Conservation (phyloP, 2,329 filamentous ascomycete species). For the Neophaeococcomyces aloes region DNA sequence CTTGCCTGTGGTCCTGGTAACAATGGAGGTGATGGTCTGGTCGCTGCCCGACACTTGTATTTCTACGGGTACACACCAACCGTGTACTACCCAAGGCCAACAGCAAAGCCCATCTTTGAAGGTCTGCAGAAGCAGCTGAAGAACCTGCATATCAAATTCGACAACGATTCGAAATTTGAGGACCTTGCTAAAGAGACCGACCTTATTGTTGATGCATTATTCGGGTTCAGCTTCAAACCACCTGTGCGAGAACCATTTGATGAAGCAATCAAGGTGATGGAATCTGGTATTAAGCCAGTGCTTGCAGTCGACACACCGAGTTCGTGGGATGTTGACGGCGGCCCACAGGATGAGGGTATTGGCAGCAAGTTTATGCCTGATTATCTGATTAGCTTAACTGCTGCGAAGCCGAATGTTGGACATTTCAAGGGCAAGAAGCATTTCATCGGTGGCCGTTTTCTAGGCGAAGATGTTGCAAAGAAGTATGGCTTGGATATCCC, state of each 20-base stretch:
- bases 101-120: constrained; percentile 81
- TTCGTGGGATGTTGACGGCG: constrained; percentile 84
- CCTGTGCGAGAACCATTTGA: constrained; percentile 89
- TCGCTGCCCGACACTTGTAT: constrained; percentile 80
- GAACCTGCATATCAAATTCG: constrained; percentile 70
- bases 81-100: constrained; percentile 86
- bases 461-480: constrained; percentile 63
- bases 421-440: constrained; percentile 70
- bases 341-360: constrained; percentile 65
- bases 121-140: constrained; percentile 75
- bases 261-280: constrained; percentile 64
- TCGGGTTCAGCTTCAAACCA: constrained; percentile 88
- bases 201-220: constrained; percentile 85
- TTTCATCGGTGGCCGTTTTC: constrained; percentile 85
- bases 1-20: constrained; percentile 82
- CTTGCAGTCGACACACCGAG: constrained; percentile 87
- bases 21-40: constrained; percentile 76
- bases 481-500: constrained; percentile 83
- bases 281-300: constrained; percentile 60
- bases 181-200: constrained; percentile 51
- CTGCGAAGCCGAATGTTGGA: constrained; percentile 80
- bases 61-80: constrained; percentile 86
- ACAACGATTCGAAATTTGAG: constrained; percentile 56
- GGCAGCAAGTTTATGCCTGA: constrained; percentile 72
- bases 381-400: constrained; percentile 77